phyloP scores from a whole-genome alignment of 1,139 yeast genomes.

The Geotrichum histeridarum region DNA sequence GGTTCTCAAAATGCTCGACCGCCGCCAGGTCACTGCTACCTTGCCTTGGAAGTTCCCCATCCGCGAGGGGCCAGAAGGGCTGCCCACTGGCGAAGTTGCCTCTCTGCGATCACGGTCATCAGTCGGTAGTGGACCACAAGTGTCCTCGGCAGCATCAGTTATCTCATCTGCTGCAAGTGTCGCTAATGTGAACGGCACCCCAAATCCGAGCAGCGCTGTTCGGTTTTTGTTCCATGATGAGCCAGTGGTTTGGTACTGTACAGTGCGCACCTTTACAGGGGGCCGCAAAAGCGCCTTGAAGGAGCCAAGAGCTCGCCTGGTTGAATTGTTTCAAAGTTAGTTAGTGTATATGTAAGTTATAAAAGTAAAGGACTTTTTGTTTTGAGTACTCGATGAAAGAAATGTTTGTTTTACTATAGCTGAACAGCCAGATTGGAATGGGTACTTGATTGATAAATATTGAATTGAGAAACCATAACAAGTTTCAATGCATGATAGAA shows the following conservation, averaged over 20 bases:
- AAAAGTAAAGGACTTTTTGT: neutral
- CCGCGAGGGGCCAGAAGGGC: conserved; percentile 3
- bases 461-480: no score
- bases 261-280: conserved; percentile 13
- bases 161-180: neutral
- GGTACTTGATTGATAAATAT: no score
- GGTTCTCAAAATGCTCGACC: conserved; percentile 11
- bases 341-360: neutral
- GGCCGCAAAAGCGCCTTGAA: neutral
- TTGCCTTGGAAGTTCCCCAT: conserved; percentile 18
- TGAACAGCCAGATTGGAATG: no score
- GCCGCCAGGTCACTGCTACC: conserved; percentile 11
- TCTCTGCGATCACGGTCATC: conserved; percentile 3
- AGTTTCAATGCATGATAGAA: no score
- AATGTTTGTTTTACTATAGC: no score
- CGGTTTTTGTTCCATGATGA: conserved; percentile 18
- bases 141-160: neutral
- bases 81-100: conserved; percentile 1
- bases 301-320: conserved; percentile 4
- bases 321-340: conserved; percentile 3
- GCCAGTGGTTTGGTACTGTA: conserved; percentile 18
- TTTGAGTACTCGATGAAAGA: no score
- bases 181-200: no score
- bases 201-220: conserved; percentile 3
- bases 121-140: neutral